Evolutionary conservation across 176 grass and related monocot species (phyloP).

Genomic region (Alloteropsis semialata): DNA sequence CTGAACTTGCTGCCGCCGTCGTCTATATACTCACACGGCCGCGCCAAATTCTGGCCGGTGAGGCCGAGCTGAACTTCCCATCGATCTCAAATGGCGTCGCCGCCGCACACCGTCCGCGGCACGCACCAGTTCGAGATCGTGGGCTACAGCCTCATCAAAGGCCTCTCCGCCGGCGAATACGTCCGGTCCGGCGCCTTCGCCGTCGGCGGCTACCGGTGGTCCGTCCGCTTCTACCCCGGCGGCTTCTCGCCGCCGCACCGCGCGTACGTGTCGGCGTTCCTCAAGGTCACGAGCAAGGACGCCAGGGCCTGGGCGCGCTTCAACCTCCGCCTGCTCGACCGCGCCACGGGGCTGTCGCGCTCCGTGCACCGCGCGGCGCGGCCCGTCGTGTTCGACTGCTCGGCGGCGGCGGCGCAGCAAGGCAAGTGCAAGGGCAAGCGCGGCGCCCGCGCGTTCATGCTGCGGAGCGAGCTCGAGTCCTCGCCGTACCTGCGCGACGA

Average conservation of each 20-base stretch:
- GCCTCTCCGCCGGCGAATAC: background rate
- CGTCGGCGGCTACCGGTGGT: slow-evolving; percentile 29
- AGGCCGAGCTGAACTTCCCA: background rate
- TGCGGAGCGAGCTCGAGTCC: slow-evolving; percentile 15
- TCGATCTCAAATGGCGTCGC: background rate
- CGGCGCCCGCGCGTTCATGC: background rate
- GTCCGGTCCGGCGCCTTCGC: background rate
- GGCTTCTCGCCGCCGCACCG: background rate
- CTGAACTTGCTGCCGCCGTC: background rate
- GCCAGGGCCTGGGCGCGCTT: background rate
- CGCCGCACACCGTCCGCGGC: background rate
- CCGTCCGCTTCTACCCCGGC: slow-evolving; percentile 25
- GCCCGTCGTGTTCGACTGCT: background rate
- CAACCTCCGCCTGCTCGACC: slow-evolving; percentile 14
- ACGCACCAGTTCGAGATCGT: slow-evolving; percentile 29
- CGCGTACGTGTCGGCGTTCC: background rate
- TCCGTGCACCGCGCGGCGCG: background rate
- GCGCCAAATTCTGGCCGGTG: background rate
- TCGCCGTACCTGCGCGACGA: slow-evolving; percentile 32
- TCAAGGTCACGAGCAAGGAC: background rate
- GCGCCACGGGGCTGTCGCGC: background rate
- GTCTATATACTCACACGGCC: background rate
- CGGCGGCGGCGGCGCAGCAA: background rate
- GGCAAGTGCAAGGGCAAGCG: background rate
- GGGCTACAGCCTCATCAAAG: background rate